A percentile compares a stretch with the other conserved stretches of the same genome.
Evolutionary conservation across 306 rosid species (phyloP).

Genomic region (Castanea mollissima): DNA sequence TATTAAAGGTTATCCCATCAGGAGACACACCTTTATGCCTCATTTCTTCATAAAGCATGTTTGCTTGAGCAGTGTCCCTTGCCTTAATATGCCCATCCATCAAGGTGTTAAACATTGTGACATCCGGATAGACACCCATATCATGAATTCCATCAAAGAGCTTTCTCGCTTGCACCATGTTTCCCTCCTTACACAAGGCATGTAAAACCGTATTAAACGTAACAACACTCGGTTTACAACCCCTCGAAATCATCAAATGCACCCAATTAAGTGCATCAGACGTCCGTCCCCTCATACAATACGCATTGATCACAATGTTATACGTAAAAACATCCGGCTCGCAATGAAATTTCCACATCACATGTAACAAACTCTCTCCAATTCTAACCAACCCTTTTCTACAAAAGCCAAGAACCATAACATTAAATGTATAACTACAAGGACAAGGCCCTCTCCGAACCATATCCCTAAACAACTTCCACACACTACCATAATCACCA

Average conservation of each 20-base stretch:
- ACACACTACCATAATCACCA: conserved; percentile 72
- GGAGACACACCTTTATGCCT: conserved; percentile 48
- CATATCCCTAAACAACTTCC: conserved; percentile 64
- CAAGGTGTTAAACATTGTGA: conserved; percentile 47
- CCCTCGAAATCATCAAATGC: conserved; percentile 44
- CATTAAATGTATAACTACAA: conserved; percentile 30
- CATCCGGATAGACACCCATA: conserved; percentile 36
- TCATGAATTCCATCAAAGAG: conserved; percentile 48
- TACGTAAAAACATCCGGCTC: conserved; percentile 48
- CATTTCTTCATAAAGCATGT: conserved; percentile 66
- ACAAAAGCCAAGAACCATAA: conserved; percentile 62
- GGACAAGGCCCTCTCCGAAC: conserved; percentile 53
- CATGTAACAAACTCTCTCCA: conserved; percentile 61
- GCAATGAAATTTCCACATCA: conserved; percentile 56
- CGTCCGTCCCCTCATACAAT: conserved; percentile 52
- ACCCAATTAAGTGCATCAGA: conserved; percentile 46
- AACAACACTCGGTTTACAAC: conserved; percentile 49
- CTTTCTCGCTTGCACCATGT: conserved; percentile 52
- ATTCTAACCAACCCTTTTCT: conserved; percentile 41
- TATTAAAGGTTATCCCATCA: conserved; percentile 71
- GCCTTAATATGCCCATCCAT: conserved; percentile 79
- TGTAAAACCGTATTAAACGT: conserved; percentile 48
- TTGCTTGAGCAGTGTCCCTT: conserved; percentile 66
- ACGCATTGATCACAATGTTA: conserved; percentile 55
- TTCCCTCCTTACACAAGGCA: conserved; percentile 77